A percentile compares a stretch with the other conserved stretches of the same genome.
Conservation (phyloP, 257 asterid genomes). For the Rubia yunnanensis region DNA sequence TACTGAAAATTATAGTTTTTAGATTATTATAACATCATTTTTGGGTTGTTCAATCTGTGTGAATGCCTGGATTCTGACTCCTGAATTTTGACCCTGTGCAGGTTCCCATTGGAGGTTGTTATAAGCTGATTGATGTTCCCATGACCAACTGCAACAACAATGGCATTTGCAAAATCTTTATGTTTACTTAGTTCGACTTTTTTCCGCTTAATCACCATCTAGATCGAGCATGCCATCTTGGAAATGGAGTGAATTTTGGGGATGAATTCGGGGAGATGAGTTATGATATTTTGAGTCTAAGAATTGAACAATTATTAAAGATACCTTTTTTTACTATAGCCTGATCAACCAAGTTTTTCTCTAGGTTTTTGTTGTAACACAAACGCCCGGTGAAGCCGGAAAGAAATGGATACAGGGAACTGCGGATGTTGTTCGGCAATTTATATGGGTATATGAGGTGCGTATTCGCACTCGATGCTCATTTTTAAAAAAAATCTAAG, state of each 20-base stretch:
- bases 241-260: constrained; percentile 75
- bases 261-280: constrained; percentile 98
- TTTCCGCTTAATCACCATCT: constrained; percentile 93
- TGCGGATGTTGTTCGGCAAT: constrained; percentile 98
- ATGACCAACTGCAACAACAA: constrained; percentile 98
- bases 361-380: constrained; percentile 97
- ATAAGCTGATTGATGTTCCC: constrained; percentile 86
- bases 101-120: constrained; percentile 97
- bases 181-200: constrained; percentile 84
- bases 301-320: background rate
- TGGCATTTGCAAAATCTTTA: constrained; percentile 78
- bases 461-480: constrained; percentile 5
- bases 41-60: background rate
- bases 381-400: constrained; percentile 90
- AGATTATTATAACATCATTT: background rate
- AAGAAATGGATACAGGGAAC: constrained; percentile 96
- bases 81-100: constrained; percentile 12
- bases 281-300: background rate
- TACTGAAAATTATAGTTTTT: background rate
- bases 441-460: constrained; percentile 93
- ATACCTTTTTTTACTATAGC: background rate
- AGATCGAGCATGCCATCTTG: constrained; percentile 64
- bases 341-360: background rate
- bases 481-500: constrained; percentile 7
- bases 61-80: background rate